Evolutionary conservation across 129 eudicot genomes (phyloP), one percentile per base, ranked within the genome.

Genomic region (Rutidosis leptorrhynchoides): DNA sequence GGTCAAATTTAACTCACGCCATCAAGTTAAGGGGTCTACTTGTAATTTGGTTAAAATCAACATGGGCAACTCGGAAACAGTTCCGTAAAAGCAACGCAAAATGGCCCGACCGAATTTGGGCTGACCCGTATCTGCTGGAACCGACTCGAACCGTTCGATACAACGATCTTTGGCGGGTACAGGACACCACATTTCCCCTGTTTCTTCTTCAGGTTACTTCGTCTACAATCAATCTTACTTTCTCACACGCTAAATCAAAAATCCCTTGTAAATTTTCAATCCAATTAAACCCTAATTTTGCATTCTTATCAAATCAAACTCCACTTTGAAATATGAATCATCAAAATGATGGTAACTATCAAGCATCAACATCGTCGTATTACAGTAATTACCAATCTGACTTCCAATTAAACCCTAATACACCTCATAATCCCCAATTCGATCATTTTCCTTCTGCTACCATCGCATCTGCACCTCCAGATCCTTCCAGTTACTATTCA

Each of bases 401-500:
- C 30, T 49, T 62, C 58, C 87, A 72, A 73, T 49, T n/a, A 25
- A 23, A 56, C 58, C 29, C 7, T 24, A 82, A 79, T 84, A 84
- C 79, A 56, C 79, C 55, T 48, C 70, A 75, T 64, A 81, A 65
- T 48, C 71, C 73, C 37, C 73, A 37, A 58, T 67, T 62, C 66
- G 55, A 72, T 21, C 74, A 65, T 6, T 22, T 54, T 16, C 48
- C 75, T 59, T 53, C 82, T 28, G 58, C 71, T 17, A 32, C 83
- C 19, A 56, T 45, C 69, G 88, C 96, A 14, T 84, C 96, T 60
- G 93, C 96, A 27, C 93, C 96, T 51, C 93, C 88, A 20, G 76
- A 73, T 55, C 71, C 81, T 43, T 65, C 87, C 30, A 32, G 68
- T 45, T 77, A 69, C 67, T 28, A 81, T 65, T 61, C 68, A n/a